A percentile compares a stretch with the other conserved stretches of the same genome.
Conservation (phyloP, 2,329 filamentous ascomycete genomes). For the Colletotrichum sp. region DNA sequence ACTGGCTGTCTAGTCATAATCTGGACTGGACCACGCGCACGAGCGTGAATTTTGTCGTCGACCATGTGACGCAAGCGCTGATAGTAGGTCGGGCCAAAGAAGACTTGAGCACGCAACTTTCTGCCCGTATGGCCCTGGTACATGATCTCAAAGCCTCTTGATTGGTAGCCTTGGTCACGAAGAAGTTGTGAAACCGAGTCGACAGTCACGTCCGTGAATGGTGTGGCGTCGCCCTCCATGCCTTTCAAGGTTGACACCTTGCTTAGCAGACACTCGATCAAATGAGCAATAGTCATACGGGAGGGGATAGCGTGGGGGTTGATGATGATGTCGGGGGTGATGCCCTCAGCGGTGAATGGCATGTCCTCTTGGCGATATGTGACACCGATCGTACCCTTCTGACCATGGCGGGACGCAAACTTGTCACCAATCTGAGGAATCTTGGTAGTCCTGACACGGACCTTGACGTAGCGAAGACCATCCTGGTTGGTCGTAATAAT, state of each 20-base stretch:
- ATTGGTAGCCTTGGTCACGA: slow-evolving; percentile 91
- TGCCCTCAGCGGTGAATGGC: slow-evolving; percentile 93
- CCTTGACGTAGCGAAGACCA: slow-evolving; percentile 94
- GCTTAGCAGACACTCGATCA: slow-evolving; percentile 97
- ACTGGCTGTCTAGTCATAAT: slow-evolving; percentile 97
- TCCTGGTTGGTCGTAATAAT: slow-evolving; percentile 94
- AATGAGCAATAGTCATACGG: slow-evolving; percentile 99
- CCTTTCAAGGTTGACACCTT: slow-evolving; percentile 95
- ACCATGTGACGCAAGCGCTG: slow-evolving; percentile 99
- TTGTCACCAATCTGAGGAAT: slow-evolving; percentile 99
- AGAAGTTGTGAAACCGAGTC: slow-evolving; percentile 89
- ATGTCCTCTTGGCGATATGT: slow-evolving; percentile 98
- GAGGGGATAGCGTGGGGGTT: slow-evolving; percentile 99
- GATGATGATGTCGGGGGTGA: slow-evolving; percentile 96
- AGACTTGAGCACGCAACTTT: slow-evolving; percentile 93
- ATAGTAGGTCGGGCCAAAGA: slow-evolving; percentile 98
- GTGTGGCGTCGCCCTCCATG: slow-evolving; percentile 95
- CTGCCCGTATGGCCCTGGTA: slow-evolving; percentile 97
- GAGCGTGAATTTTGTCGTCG: slow-evolving; percentile 99
- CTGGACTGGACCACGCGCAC: slow-evolving; percentile 93
- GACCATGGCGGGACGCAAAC: slow-evolving; percentile 98
- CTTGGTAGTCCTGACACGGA: slow-evolving; percentile 96
- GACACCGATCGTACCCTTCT: slow-evolving; percentile 99
- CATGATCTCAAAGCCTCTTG: slow-evolving; percentile 97
- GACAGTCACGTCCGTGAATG: slow-evolving; percentile 97